phyloP scores from a whole-genome alignment of 495 filamentous ascomycete species.

The Neurospora sp. region DNA sequence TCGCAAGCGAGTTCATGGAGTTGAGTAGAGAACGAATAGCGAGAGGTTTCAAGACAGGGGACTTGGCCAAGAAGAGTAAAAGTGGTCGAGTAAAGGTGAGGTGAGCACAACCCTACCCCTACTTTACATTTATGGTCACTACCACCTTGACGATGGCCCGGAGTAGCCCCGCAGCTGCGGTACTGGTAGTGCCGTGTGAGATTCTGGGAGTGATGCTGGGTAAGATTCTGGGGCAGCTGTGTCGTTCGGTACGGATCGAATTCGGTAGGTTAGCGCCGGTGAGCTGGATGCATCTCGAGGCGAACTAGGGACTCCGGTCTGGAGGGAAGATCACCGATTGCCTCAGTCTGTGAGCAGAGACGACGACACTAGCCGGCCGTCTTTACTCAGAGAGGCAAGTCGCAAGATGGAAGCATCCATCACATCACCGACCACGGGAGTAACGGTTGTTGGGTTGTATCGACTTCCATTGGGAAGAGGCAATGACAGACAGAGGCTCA shows the following conservation, averaged over 20 bases:
- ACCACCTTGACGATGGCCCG: background rate
- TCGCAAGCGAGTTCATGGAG: background rate
- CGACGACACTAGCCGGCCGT: background rate
- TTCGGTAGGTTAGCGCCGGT: background rate
- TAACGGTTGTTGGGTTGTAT: background rate
- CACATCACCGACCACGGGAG: background rate
- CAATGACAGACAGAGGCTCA: background rate
- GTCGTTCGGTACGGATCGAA: background rate
- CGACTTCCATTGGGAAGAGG: background rate
- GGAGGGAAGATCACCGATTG: background rate
- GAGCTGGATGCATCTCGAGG: background rate
- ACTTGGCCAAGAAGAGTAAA: background rate
- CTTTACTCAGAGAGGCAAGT: background rate
- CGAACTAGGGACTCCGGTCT: background rate
- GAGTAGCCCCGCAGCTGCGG: background rate
- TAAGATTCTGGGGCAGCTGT: background rate
- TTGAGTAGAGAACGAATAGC: background rate
- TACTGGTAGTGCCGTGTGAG: background rate
- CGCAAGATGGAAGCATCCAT: background rate
- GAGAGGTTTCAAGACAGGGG: background rate
- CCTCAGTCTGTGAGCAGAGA: background rate
- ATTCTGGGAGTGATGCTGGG: background rate
- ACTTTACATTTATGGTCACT: background rate
- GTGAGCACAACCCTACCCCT: background rate
- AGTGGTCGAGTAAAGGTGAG: background rate